A percentile compares a stretch with the other conserved stretches of the same genome.
These are phyloP conservation scores for Silene coronaria DNA, from an alignment of 179 eudicot genomes.

Conservation along the genomic window DNA sequence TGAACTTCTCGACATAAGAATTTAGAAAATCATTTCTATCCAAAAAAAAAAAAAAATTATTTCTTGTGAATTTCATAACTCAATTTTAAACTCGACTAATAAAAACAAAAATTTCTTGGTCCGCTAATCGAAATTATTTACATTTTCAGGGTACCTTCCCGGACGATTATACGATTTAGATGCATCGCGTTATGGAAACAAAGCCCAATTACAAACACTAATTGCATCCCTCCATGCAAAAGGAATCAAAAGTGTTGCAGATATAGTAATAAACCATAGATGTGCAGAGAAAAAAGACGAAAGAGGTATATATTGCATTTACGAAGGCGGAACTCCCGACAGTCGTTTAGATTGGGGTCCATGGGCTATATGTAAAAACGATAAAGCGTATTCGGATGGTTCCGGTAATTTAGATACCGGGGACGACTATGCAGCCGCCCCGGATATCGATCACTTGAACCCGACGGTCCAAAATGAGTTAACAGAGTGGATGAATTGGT, in stretches of 20 bases:
- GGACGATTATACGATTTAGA: conserved; percentile 16
- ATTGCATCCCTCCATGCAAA: background rate
- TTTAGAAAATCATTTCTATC: too few relatives aligned
- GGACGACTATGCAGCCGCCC: conserved; percentile 6
- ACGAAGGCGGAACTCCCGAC: conserved; percentile 13
- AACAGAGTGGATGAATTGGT: conserved; percentile 13
- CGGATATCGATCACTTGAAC: conserved; percentile 12
- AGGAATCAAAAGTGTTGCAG: conserved; percentile 9
- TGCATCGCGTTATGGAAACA: conserved; percentile 3
- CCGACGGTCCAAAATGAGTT: background rate
- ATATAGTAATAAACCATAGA: conserved; percentile 16
- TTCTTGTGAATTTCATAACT: too few relatives aligned
- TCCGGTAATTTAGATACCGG: conserved; percentile 7
- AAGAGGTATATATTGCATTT: conserved; percentile 13
- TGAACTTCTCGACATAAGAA: too few relatives aligned
- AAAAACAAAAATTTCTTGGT: too few relatives aligned
- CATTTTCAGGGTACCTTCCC: conserved; percentile 12
- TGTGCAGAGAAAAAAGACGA: conserved; percentile 9
- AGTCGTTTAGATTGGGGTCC: conserved; percentile 17
- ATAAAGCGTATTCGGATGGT: background rate
- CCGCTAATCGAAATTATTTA: too few relatives aligned
- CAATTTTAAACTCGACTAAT: background rate
- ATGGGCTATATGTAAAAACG: conserved; percentile 13
- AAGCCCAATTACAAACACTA: background rate
- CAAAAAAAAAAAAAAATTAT: too few relatives aligned